Percentiles rank a stretch among this genome's conserved stretches.
phyloP scores from a whole-genome alignment of 225 moss, liverwort and hornwort genomes.

The Ulota crispa region DNA sequence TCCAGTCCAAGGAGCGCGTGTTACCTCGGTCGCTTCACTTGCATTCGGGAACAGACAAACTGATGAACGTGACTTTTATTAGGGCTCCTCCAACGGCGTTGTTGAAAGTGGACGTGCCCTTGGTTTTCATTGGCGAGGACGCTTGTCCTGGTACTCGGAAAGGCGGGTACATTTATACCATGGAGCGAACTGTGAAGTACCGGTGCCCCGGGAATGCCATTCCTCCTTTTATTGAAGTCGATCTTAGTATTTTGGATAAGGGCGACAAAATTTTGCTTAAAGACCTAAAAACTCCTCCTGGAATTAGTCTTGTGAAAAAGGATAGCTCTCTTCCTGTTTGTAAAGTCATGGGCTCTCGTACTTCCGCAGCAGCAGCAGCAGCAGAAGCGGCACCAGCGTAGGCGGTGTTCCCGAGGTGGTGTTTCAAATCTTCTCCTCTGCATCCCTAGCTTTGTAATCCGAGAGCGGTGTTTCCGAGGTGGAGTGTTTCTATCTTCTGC shows the following conservation, averaged over 20 bases:
- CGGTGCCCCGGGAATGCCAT: conserved; percentile 74
- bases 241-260: conserved; percentile 77
- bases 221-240: conserved; percentile 80
- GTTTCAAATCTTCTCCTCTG: background rate
- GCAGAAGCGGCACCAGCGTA: conserved; percentile 32
- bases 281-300: conserved; percentile 54
- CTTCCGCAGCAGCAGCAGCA: conserved; percentile 41
- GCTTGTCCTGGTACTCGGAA: conserved; percentile 82
- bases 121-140: conserved; percentile 90
- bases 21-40: conserved; percentile 78
- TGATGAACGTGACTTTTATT: conserved; percentile 93
- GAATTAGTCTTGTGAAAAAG: conserved; percentile 51
- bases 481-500: too few relatives aligned
- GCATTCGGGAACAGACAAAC: conserved; percentile 64
- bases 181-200: conserved; percentile 69
- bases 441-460: background rate
- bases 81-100: conserved; percentile 57
- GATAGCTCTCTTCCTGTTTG: conserved; percentile 79
- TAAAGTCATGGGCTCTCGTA: conserved; percentile 91
- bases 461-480: background rate
- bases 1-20: conserved; percentile 59
- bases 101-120: conserved; percentile 79
- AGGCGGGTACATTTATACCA: conserved; percentile 91
- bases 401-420: conserved; percentile 14
- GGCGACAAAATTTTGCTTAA: conserved; percentile 70